Evolutionary conservation across 2,329 filamentous ascomycete genomes (phyloP).

Genomic region (Lecanosticta acicola): DNA sequence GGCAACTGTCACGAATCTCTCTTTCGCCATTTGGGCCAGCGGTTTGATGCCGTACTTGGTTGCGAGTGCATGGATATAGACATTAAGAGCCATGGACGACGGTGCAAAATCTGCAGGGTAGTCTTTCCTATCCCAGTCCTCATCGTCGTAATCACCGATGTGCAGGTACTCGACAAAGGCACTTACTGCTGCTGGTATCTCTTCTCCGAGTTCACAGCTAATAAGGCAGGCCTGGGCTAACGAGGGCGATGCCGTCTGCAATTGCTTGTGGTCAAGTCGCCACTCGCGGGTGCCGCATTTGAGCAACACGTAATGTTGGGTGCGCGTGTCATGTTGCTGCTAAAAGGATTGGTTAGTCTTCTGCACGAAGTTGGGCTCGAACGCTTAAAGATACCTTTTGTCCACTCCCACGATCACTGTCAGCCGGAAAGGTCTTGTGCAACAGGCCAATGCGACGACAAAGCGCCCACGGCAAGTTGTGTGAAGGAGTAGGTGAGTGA

Average conservation of each 20-base stretch:
- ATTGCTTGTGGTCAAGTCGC: not conserved
- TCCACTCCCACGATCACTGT: too few species aligned
- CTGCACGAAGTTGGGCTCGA: too few species aligned
- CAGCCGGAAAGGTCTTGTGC: too few species aligned
- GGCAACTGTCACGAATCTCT: not conserved
- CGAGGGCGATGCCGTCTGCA: not conserved
- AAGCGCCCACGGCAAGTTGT: too few species aligned
- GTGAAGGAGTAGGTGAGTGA: too few species aligned
- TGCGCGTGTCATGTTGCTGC: not conserved
- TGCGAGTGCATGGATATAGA: not conserved
- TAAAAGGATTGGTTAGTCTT: too few species aligned
- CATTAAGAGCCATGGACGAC: not conserved
- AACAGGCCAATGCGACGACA: too few species aligned
- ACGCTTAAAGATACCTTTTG: too few species aligned
- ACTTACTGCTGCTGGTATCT: not conserved
- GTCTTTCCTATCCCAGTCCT: not conserved
- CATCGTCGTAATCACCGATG: not conserved
- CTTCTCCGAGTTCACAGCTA: not conserved
- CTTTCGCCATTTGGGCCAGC: not conserved
- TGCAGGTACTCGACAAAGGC: not conserved
- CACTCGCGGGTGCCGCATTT: not conserved
- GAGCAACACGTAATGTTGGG: not conserved
- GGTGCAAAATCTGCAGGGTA: not conserved
- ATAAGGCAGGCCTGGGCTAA: not conserved
- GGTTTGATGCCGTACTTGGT: not conserved